Evolutionary conservation across 345 rosid genomes (phyloP), one percentile per base, ranked within the genome.

Genomic region (Diplotaxis tenuifolia): DNA sequence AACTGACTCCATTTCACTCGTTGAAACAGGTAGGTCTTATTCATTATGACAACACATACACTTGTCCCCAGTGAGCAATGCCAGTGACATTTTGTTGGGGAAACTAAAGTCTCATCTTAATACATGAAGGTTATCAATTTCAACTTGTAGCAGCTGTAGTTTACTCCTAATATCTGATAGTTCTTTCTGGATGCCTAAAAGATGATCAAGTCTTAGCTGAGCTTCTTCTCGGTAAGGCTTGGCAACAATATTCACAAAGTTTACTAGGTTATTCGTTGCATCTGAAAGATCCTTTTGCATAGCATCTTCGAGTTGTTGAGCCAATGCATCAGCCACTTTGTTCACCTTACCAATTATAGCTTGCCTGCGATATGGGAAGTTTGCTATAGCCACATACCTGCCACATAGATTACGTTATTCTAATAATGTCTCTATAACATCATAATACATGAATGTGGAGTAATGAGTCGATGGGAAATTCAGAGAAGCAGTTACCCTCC

Each of bases 221-320:
- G 96, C 96, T 55, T 88, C 92, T 62, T 85, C 97, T 83, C 67
- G 89, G 71, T 86, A 90, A 12, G 99, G 96, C 77, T 83, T 89
- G 79, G 89, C 89, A 27, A 84, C 76, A 7, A 65, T 76, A 70
- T 71, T 81, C 21, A 89, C 89, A 60, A 85, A 88, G 58, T 78
- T 83, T 27, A 83, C 86, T 78, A 95, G 57, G 75, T 84, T 83
- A 27, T 18, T 22, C 14, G 82, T 47, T 0, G 87, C 79, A 78
- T 84, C 89, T 68, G 47, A 42, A 59, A 90, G 88, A 85, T 95
- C 99, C 74, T 84, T 90, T 68, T 82, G 87, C 99, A 95, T 95
- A 53, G 96, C 92, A 53, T 84, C 92, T 76, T 95, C 99, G 16
- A 95, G 83, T 72, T 95, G 89, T 6, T 64, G 79, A 55, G 89